Evolutionary conservation across 2,329 filamentous ascomycete species (phyloP), one percentile per base, ranked within the genome.

Genomic region (Eurotiales sp.): DNA sequence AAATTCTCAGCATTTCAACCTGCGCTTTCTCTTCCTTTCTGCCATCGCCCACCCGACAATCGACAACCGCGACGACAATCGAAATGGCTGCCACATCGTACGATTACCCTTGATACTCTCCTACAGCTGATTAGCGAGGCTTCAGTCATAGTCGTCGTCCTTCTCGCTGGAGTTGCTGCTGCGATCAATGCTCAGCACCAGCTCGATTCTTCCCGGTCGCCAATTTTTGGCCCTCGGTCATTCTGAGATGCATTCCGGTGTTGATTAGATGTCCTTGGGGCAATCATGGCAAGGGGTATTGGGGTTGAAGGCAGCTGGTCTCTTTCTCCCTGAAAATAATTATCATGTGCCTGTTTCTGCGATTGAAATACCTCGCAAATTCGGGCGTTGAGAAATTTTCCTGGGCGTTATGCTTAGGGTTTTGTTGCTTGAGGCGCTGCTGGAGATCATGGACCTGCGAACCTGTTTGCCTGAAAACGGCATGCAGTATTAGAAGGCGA

Each of bases 281-380:
- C 51, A 82, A 81, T 85, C 80, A 82, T 69, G 70, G 75, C 70
- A 69, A 72, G 79, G 84, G 87, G 86, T 85, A 76, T 91, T 91
- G 87, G 85, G 80, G 85, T 73, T 86, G 85, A 89, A 90, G 78
- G 76, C 34, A 23, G 14, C 14, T 15, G 62, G 56, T 56, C 54
- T 58, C 76, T 77, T 90, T 89, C 86, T 81, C 83, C 80, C 84
- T 81, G 60, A 90, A 92, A 89, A 76, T 19, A 60, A 90, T 86
- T 85, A 84, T 85, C 82, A 77, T 72, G 69, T 68, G 71, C 71
- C 63, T 68, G 62, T 64, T 52, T 50, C 53, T 57, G 47, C 44
- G 47, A 54, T 14, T n/a, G 23, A 15, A 29, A 32, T 36, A 29
- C 52, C 43, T 48, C 52, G 57, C 52, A 42, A 37, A 46, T 39